phyloP scores from a whole-genome alignment of 2,329 filamentous ascomycete species.

The Albophoma yamanashiensis region DNA sequence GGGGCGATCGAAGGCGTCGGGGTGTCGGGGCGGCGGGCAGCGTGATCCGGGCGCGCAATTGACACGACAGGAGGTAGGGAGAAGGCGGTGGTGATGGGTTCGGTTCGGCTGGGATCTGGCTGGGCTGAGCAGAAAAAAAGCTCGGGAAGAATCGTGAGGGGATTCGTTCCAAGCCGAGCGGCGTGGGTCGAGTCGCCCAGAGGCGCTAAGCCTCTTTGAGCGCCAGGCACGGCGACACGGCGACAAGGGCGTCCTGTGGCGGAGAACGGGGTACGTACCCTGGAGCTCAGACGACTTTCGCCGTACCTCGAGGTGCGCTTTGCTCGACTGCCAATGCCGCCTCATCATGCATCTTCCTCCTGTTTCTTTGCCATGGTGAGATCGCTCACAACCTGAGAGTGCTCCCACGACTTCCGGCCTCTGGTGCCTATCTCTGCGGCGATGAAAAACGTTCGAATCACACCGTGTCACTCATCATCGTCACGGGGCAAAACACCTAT shows the following conservation, averaged over 20 bases:
- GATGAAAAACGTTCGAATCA: neutral
- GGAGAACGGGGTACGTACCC: neutral
- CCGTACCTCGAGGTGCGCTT: neutral
- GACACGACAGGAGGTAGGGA: conserved; percentile 19
- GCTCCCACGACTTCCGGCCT: neutral
- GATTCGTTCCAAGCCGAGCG: conserved; percentile 6
- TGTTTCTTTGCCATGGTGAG: neutral
- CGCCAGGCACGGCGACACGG: neutral
- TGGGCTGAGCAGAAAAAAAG: conserved; percentile 32
- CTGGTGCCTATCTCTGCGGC: neutral
- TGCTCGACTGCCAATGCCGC: neutral
- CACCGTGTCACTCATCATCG: neutral
- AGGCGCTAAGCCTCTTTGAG: conserved; percentile 20
- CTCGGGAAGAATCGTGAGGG: conserved; percentile 34
- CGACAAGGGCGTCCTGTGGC: neutral
- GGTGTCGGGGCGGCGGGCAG: neutral
- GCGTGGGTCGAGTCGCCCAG: neutral
- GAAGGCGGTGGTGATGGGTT: conserved; percentile 8
- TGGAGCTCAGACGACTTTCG: neutral
- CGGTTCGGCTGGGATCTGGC: conserved; percentile 12
- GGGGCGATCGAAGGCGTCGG: neutral
- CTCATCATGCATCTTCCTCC: neutral
- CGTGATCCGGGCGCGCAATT: conserved; percentile 20
- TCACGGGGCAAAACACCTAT: neutral
- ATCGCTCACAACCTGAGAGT: neutral